Conservation (phyloP, 306 rosid species). For the Delonix regia region DNA sequence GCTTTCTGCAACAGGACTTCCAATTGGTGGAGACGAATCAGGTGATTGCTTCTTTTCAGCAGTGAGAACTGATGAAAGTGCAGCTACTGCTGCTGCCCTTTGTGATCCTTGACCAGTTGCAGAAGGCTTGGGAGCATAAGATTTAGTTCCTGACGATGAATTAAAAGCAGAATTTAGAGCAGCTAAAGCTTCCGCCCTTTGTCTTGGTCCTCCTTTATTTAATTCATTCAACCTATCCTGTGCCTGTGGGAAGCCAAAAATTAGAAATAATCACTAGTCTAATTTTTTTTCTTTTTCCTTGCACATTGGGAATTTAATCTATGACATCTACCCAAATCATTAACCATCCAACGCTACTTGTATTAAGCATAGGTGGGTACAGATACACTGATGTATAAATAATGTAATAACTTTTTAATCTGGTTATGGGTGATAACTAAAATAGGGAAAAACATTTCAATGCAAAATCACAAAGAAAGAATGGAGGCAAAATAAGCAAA, state of each 20-base stretch:
- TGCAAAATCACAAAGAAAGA: not conserved
- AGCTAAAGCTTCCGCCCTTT: constrained; percentile 94
- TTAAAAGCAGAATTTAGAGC: constrained; percentile 82
- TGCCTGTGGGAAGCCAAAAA: constrained; percentile 35
- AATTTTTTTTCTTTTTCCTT: not conserved
- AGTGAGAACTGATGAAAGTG: constrained; percentile 85
- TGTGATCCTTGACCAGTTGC: constrained; percentile 78
- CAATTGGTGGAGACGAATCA: constrained; percentile 62
- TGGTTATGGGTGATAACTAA: not conserved
- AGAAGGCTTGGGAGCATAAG: constrained; percentile 52
- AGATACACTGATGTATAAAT: not conserved
- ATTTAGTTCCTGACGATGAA: constrained; percentile 55
- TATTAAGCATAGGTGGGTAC: not conserved
- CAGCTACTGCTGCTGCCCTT: constrained; percentile 96
- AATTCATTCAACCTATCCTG: constrained; percentile 77
- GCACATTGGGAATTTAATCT: not conserved
- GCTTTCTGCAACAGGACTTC: constrained; percentile 59
- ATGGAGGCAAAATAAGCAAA: not conserved
- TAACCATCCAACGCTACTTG: not conserved
- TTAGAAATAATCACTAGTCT: not conserved
- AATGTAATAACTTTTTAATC: not conserved
- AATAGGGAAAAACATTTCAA: constrained; percentile 16
- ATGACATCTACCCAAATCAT: not conserved
- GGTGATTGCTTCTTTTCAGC: constrained; percentile 75
- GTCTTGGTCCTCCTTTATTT: constrained; percentile 78